These are phyloP conservation scores for Camelina hispida DNA, from an alignment of 345 rosid species.

Conservation along the genomic window DNA sequence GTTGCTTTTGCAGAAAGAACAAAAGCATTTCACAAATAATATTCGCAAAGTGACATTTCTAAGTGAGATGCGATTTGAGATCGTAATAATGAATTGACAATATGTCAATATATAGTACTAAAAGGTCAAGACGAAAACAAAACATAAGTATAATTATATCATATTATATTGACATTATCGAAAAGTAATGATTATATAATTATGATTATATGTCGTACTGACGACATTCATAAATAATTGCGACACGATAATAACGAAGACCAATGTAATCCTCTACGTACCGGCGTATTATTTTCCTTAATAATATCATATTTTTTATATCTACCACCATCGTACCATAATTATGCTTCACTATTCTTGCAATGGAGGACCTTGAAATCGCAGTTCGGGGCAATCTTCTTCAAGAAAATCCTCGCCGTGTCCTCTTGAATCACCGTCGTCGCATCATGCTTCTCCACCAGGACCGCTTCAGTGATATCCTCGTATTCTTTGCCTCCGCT, in stretches of 20 bases:
- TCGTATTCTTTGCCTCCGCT: conserved; percentile 61
- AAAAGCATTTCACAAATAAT: no score
- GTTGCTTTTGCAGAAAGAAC: no score
- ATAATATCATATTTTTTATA: background rate
- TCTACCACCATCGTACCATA: no score
- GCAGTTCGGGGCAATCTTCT: conserved; percentile 58
- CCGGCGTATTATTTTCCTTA: background rate
- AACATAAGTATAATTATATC: background rate
- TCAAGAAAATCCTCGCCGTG: conserved; percentile 60
- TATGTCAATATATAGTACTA: no score
- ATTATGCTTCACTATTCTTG: background rate
- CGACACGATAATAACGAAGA: background rate
- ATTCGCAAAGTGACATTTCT: no score
- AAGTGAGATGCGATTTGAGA: no score
- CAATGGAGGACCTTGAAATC: conserved; percentile 40
- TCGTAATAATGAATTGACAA: no score
- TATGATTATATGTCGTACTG: background rate
- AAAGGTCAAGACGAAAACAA: no score
- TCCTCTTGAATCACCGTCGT: conserved; percentile 59
- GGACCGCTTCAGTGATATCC: conserved; percentile 58
- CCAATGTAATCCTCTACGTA: background rate
- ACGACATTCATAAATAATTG: background rate
- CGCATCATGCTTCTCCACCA: conserved; percentile 76
- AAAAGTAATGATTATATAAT: background rate
- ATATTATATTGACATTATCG: background rate